These are phyloP conservation scores for Talaromyces thailandensis DNA, from an alignment of 495 filamentous ascomycete genomes.

Conservation along the genomic window DNA sequence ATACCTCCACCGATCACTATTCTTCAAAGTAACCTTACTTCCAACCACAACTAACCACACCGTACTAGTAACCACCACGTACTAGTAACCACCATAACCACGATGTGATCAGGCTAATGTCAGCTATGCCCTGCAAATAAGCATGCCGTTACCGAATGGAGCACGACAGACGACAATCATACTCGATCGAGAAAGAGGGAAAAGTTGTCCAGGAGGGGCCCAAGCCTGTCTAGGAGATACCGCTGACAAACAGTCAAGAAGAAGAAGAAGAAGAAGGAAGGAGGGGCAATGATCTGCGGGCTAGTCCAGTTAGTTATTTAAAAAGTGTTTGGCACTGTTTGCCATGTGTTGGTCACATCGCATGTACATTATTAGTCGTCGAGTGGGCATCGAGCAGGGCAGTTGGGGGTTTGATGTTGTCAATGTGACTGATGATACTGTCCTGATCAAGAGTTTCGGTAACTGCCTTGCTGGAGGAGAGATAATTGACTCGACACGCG, in stretches of 20 bases:
- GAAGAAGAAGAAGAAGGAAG: background rate
- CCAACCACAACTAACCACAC: background rate
- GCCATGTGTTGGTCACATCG: slow-evolving; percentile 1
- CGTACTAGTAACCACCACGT: background rate
- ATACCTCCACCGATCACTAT: background rate
- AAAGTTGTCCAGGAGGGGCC: background rate
- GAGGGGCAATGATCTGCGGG: background rate
- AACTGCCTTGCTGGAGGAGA: background rate
- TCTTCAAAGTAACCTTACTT: background rate
- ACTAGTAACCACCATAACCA: background rate
- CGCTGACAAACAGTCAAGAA: background rate
- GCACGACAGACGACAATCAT: background rate
- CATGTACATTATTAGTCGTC: background rate
- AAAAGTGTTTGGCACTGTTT: no score
- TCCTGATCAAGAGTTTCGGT: background rate
- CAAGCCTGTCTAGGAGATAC: background rate
- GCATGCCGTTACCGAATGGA: background rate
- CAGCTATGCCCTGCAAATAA: background rate
- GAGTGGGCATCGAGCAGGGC: no score
- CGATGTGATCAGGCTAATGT: background rate
- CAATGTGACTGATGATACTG: background rate
- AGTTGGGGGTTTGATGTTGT: no score
- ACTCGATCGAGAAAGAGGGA: background rate
- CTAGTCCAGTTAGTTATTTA: no score
- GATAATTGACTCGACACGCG: background rate